Percentiles rank a stretch among this genome's conserved stretches.
Conservation (phyloP, 768 basidiomycete species). For the Macrolepiota dolichaula region DNA sequence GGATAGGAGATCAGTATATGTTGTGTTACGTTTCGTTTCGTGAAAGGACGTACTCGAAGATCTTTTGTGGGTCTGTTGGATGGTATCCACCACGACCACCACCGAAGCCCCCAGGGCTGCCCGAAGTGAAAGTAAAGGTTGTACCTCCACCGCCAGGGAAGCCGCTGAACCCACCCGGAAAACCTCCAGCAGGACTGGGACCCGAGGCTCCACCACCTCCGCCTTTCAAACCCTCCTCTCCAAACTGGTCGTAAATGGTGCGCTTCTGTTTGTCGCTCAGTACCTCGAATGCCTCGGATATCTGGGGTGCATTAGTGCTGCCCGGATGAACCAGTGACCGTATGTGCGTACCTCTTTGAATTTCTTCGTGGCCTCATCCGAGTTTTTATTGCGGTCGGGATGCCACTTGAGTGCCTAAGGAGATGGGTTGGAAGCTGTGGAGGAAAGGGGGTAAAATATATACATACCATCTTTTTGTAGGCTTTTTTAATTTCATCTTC, state of each 20-base stretch:
- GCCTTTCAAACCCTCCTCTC: slow-evolving; percentile 91
- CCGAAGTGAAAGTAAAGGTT: slow-evolving; percentile 57
- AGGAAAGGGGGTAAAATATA: background rate
- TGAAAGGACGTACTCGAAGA: slow-evolving; percentile 72
- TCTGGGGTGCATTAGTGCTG: slow-evolving; percentile 34
- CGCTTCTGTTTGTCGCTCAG: slow-evolving; percentile 86
- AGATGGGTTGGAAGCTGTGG: slow-evolving; percentile 3
- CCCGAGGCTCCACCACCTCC: slow-evolving; percentile 54
- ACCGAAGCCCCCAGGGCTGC: slow-evolving; percentile 37
- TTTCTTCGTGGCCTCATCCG: slow-evolving; percentile 81
- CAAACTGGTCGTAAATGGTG: slow-evolving; percentile 86
- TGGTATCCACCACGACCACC: slow-evolving; percentile 52
- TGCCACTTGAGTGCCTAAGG: slow-evolving; percentile 86
- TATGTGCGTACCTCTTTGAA: slow-evolving; percentile 79
- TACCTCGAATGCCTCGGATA: slow-evolving; percentile 96
- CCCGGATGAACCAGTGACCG: background rate
- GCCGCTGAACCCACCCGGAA: slow-evolving; percentile 29
- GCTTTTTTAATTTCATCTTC: slow-evolving; percentile 92
- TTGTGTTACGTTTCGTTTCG: background rate
- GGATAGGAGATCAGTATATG: slow-evolving; percentile 7
- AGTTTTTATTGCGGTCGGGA: slow-evolving; percentile 85
- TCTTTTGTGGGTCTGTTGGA: slow-evolving; percentile 79
- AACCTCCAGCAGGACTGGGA: slow-evolving; percentile 40
- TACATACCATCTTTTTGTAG: slow-evolving; percentile 86
- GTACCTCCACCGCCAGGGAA: slow-evolving; percentile 44